Base-by-base conservation (phyloP, 2,329 filamentous ascomycete species). In the Penicillium sp. region DNA sequence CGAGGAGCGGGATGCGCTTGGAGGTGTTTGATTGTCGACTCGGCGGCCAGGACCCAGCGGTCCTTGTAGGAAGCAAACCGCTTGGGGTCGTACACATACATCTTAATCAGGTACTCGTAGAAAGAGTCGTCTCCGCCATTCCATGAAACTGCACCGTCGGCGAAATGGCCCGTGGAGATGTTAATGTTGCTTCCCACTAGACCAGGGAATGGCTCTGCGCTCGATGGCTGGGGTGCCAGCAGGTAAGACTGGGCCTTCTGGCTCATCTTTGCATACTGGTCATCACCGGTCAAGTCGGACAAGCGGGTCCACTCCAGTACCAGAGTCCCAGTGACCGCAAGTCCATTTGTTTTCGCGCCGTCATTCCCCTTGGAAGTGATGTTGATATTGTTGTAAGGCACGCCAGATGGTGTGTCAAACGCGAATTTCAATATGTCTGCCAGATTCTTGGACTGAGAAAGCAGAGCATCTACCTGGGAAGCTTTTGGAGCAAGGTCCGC, bases 81-180 rank as follows among this genome's bases (percentile, higher is more conserved):
- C 5, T 67, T 59, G 0, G 81, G 76, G 63, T 92, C 86, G 66
- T 95, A 95, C 46, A 92, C 70, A 61, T 84, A 95, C 87, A 93
- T 92, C 75, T 95, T 95, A 68, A 95, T 85, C 28, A 95, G 79
- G 62, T 95, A 95, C 71, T 95, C 89, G 72, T 95, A 95, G 72
- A 86, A 95, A 36, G 83, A 88, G 67, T 95, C 89, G 27, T 80
- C 80, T 6, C 87, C 86, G 42, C 86, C 88, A 33, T 81, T 80
- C 89, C 89, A 95, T 37, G 87, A 86, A 43, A 90, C 89, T 1
- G 58, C 62, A 19, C 78, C 78, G 63, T 92, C 81, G 12, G 79
- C 58, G 58, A 95, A 92, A 7, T 74, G 61, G 16, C 89, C 89
- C 3, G 80, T 82, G 1, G 72, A 64, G 53, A 89, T 77, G 57